Conservation (phyloP, 1,284 basidiomycete genomes). For the Entoloma clypeatum region DNA sequence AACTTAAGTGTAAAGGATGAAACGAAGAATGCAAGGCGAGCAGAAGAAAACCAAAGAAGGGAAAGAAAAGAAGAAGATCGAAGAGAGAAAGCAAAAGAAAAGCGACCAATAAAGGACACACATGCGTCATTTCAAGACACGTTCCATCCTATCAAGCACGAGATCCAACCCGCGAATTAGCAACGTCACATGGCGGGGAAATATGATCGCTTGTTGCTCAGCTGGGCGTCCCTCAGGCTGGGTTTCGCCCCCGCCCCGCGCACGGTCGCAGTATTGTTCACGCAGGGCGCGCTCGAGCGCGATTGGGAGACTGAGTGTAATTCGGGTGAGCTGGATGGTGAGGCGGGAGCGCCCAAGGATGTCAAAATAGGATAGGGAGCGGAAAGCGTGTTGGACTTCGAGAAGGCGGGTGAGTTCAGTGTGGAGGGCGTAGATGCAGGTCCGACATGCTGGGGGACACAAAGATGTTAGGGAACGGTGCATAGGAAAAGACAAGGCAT, state of each 20-base stretch:
- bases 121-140: slow-evolving; percentile 39
- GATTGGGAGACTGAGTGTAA: slow-evolving; percentile 75
- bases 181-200: slow-evolving; percentile 52
- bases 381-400: slow-evolving; percentile 75
- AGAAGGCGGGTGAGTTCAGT: slow-evolving; percentile 69
- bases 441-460: slow-evolving; percentile 60
- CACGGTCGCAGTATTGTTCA: slow-evolving; percentile 23
- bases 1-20: neutral
- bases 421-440: slow-evolving; percentile 72
- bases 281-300: slow-evolving; percentile 68
- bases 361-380: slow-evolving; percentile 75
- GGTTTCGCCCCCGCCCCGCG: slow-evolving; percentile 15
- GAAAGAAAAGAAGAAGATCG: neutral
- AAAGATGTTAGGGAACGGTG: slow-evolving; percentile 6
- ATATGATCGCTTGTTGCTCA: slow-evolving; percentile 27
- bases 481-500: slow-evolving; percentile 24
- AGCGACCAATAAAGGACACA: neutral
- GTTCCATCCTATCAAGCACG: slow-evolving; percentile 63
- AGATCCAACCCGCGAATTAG: slow-evolving; percentile 58
- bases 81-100: neutral
- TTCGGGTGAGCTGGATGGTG: slow-evolving; percentile 75
- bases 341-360: slow-evolving; percentile 73
- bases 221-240: neutral
- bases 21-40: neutral
- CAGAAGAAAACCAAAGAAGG: neutral